Conservation (phyloP, 371 early-diverging fungal species). For the Mortierella sp. region DNA sequence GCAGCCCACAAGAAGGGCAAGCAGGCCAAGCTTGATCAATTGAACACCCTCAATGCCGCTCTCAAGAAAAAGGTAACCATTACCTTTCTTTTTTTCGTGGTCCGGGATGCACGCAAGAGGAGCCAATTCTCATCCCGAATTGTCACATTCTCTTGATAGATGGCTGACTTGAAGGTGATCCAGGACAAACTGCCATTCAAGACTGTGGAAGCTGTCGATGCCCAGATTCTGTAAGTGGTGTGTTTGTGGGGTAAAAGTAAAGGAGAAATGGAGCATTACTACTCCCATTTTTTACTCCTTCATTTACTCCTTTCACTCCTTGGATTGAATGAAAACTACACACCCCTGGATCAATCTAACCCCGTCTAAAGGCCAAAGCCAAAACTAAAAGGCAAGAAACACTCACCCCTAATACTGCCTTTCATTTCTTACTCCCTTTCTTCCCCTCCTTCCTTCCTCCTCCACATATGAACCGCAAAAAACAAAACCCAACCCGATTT, state of each 20-base stretch:
- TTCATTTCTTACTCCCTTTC: background rate
- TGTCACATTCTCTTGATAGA: slow-evolving; percentile 51
- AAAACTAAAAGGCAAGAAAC: background rate
- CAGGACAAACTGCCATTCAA: slow-evolving; percentile 86
- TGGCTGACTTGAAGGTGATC: slow-evolving; percentile 76
- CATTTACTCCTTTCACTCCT: background rate
- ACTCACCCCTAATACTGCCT: background rate
- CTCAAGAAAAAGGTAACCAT: slow-evolving; percentile 81
- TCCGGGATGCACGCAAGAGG: too few relatives aligned
- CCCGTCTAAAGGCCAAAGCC: background rate
- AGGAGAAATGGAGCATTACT: background rate
- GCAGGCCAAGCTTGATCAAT: slow-evolving; percentile 71
- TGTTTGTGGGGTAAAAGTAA: background rate
- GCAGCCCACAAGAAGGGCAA: slow-evolving; percentile 67
- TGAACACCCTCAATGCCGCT: slow-evolving; percentile 75
- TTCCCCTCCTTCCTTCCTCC: background rate
- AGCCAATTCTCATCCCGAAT: background rate
- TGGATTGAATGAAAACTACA: background rate
- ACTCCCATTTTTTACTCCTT: background rate
- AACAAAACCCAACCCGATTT: slow-evolving; percentile 10
- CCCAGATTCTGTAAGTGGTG: slow-evolving; percentile 75
- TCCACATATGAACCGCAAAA: background rate
- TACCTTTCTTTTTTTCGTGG: slow-evolving; percentile 4
- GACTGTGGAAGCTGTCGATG: slow-evolving; percentile 84
- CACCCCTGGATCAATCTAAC: background rate